phyloP scores from a whole-genome alignment of 129 eudicot species.

The Silybum marianum region DNA sequence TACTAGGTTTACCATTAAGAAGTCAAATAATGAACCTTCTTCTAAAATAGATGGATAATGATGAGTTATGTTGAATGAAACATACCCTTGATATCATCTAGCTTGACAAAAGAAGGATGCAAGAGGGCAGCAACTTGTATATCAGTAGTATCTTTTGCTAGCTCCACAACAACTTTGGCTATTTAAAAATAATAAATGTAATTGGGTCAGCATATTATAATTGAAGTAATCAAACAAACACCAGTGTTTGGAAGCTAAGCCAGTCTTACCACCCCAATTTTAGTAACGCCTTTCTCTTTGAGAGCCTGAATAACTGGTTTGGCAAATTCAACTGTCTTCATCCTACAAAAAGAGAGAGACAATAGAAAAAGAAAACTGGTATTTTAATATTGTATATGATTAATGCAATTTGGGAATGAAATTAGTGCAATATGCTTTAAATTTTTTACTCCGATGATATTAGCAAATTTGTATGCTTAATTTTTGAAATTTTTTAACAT shows the following conservation, averaged over 20 bases:
- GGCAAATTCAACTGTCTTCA: slow-evolving; percentile 31
- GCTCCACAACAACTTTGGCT: slow-evolving; percentile 48
- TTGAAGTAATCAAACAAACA: background rate
- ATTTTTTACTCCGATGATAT: background rate
- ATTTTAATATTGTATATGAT: background rate
- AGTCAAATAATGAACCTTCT: too few relatives aligned
- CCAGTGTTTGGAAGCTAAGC: background rate
- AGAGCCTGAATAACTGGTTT: slow-evolving; percentile 52
- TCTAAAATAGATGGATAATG: slow-evolving; percentile 16
- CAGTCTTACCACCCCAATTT: slow-evolving; percentile 79
- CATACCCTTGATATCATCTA: slow-evolving; percentile 73
- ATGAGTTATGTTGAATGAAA: slow-evolving; percentile 4
- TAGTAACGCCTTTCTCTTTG: slow-evolving; percentile 65
- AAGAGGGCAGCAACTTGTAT: slow-evolving; percentile 60
- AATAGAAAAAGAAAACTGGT: background rate
- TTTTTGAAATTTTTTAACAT: background rate
- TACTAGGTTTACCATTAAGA: too few relatives aligned
- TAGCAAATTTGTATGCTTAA: background rate
- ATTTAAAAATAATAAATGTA: background rate
- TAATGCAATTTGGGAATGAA: slow-evolving; percentile 2
- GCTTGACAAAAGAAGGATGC: slow-evolving; percentile 67
- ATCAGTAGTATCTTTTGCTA: slow-evolving; percentile 44
- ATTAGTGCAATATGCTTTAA: background rate
- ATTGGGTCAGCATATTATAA: background rate
- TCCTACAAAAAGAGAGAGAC: slow-evolving; percentile 15